Evolutionary conservation across 768 basidiomycete genomes (phyloP), one percentile per base, ranked within the genome.

Genomic region (Podaxis sp.): DNA sequence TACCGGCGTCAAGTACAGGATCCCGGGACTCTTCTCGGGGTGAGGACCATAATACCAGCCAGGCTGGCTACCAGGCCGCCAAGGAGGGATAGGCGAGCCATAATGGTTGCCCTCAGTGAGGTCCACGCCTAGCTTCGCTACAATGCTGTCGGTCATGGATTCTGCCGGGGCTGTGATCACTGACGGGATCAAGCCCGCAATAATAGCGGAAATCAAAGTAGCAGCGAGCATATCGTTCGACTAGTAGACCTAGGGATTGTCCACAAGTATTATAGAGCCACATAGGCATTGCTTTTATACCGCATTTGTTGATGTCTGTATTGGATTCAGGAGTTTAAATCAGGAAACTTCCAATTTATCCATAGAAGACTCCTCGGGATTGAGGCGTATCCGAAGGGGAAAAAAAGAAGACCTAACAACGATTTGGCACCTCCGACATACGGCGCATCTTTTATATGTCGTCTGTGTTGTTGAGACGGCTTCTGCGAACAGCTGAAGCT

Each of bases 11-110:
- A 78, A 73, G 67, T 72, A 73, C 24, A 70, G 63, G 42, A 74
- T 56, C 2, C 69, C 67, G 6, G 69, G 69, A 61, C 67, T 72
- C n/a, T 69, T 67, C 12, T 68, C 36, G 1, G 74, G 71, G 49
- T 71, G 67, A 44, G 66, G 60, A 1, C 80, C 80, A 38, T 73
- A 78, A 69, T 80, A 80, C 80, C 80, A 81, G 46, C 80, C 80
- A 51, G 80, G 79, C 28, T 74, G 59, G 38, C 70, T 49, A 3
- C 68, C 71, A 42, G 65, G 40, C 11, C 68, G 59, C 79, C 79
- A 79, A 30, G 79, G 79, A 30, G 75, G 70, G 40, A 65, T 63
- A 8, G 80, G 80, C 30, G 80, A 70, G 51, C 76, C 76, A 61
- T 78, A 81, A 63, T 73, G 52, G 66, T 76, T 79, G 46, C 51